Evolutionary conservation across 2,329 filamentous ascomycete species (phyloP).

Genomic region (Phyllosticta citrichinensis): DNA sequence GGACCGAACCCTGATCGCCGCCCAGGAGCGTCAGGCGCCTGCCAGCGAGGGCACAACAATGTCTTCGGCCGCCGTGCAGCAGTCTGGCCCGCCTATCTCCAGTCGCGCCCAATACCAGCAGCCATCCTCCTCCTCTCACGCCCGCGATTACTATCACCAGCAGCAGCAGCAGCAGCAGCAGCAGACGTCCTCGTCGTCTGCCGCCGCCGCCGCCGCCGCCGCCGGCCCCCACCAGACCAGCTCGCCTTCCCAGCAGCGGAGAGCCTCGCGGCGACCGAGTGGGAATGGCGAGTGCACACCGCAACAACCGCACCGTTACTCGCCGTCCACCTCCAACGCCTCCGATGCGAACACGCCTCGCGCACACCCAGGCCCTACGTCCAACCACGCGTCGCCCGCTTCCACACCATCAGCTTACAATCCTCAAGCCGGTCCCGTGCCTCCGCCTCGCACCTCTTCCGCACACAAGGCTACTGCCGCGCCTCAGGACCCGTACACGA

Average conservation of each 20-base stretch:
- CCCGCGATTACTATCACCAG: conserved; percentile 17
- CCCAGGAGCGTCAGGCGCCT: conserved; percentile 5
- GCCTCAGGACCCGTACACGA: conserved; percentile 15
- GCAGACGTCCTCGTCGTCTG: conserved; percentile 20
- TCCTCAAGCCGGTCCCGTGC: conserved; percentile 51
- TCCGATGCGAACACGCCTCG: conserved; percentile 31
- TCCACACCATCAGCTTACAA: conserved; percentile 41
- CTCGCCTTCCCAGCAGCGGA: conserved; percentile 28
- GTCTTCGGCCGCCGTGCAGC: conserved; percentile 28
- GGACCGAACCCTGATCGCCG: conserved; percentile 8
- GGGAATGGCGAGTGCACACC: conserved; percentile 31
- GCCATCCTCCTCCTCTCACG: conserved; percentile 12
- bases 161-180: conserved; percentile 19
- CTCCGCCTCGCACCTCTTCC: conserved; percentile 68
- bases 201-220: conserved; percentile 20
- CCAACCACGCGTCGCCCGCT: conserved; percentile 33
- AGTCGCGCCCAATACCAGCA: conserved; percentile 20
- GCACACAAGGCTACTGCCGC: conserved; percentile 43
- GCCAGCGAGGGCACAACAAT: conserved; percentile 16
- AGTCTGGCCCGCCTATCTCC: conserved; percentile 19
- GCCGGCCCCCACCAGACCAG: conserved; percentile 9
- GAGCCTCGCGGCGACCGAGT: conserved; percentile 24
- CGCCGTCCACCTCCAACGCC: conserved; percentile 24
- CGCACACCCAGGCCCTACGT: conserved; percentile 32
- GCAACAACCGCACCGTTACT: conserved; percentile 23